These are phyloP conservation scores for Rubroshorea leprosula DNA, from an alignment of 345 rosid genomes.

Conservation along the genomic window DNA sequence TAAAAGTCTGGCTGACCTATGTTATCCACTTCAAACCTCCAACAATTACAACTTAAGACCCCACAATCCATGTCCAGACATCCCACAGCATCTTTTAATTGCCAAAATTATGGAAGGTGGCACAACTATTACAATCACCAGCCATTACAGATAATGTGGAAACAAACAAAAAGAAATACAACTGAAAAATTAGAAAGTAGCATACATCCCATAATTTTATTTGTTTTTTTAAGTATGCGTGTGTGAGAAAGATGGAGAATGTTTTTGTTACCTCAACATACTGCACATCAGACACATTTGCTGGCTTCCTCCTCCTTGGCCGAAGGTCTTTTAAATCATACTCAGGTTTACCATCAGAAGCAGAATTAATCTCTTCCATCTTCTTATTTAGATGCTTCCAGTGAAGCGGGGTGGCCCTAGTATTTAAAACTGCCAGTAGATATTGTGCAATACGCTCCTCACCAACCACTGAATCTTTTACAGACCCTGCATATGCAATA, in stretches of 20 bases:
- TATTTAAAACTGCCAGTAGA: conserved; percentile 72
- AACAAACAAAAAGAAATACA: too few species aligned
- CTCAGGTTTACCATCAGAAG: conserved; percentile 43
- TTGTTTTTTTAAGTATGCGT: neutral
- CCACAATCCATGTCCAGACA: too few species aligned
- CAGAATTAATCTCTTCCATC: conserved; percentile 37
- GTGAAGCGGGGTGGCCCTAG: conserved; percentile 75
- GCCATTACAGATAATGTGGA: too few species aligned
- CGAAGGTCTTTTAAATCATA: conserved; percentile 58
- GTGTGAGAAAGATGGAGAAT: too few species aligned
- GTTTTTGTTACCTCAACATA: conserved; percentile 54
- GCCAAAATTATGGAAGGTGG: too few species aligned
- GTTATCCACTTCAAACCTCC: neutral
- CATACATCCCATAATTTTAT: neutral
- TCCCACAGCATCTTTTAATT: too few species aligned
- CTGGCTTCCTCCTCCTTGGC: conserved; percentile 42
- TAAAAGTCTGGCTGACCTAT: neutral
- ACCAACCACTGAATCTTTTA: conserved; percentile 92
- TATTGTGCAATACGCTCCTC: conserved; percentile 87
- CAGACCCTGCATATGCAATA: conserved; percentile 54
- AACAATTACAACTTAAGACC: neutral
- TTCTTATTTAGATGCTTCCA: conserved; percentile 48
- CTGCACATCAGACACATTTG: conserved; percentile 50
- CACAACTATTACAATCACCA: too few species aligned
- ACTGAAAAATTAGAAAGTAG: too few species aligned